Conservation (phyloP, 805 yeast genomes). For the Suhomyces tanzawaensis region DNA sequence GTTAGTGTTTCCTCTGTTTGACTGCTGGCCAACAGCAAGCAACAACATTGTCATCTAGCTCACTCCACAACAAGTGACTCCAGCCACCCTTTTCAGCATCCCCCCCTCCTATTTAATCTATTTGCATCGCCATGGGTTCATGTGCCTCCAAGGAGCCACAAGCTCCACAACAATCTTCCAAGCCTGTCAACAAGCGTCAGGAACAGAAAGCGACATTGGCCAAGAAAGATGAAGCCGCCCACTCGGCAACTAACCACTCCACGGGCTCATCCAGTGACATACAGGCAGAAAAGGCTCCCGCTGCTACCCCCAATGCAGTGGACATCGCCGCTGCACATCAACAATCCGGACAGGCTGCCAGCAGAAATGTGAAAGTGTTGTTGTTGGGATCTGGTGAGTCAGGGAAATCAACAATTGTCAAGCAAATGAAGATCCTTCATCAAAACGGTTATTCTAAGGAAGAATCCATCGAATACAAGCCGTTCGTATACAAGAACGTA, state of each 20-base stretch:
- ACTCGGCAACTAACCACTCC: constrained; percentile 8
- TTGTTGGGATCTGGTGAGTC: constrained; percentile 86
- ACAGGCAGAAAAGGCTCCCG: not conserved
- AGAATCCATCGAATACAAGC: constrained; percentile 71
- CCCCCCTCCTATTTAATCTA: too few relatives aligned
- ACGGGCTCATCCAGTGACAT: constrained; percentile 11
- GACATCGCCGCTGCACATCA: constrained; percentile 5
- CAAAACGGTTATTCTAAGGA: constrained; percentile 68
- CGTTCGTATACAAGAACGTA: constrained; percentile 75
- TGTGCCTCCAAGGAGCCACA: constrained; percentile 13
- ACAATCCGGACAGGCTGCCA: not conserved
- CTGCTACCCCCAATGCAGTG: constrained; percentile 1
- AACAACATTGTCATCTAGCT: too few relatives aligned
- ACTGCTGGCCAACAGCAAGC: too few relatives aligned
- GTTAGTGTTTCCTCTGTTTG: too few relatives aligned
- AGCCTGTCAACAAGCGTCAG: constrained; percentile 13
- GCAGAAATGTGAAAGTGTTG: constrained; percentile 65
- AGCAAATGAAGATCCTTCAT: constrained; percentile 77
- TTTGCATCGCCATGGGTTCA: constrained; percentile 15
- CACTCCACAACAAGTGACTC: too few relatives aligned
- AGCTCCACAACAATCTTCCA: constrained; percentile 1
- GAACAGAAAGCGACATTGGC: constrained; percentile 13
- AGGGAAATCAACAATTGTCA: constrained; percentile 78
- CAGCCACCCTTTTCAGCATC: too few relatives aligned
- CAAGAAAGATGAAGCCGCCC: constrained; percentile 4